These are phyloP conservation scores for Tricholoma bakamatsutake DNA, from an alignment of 768 basidiomycete genomes.

Conservation along the genomic window DNA sequence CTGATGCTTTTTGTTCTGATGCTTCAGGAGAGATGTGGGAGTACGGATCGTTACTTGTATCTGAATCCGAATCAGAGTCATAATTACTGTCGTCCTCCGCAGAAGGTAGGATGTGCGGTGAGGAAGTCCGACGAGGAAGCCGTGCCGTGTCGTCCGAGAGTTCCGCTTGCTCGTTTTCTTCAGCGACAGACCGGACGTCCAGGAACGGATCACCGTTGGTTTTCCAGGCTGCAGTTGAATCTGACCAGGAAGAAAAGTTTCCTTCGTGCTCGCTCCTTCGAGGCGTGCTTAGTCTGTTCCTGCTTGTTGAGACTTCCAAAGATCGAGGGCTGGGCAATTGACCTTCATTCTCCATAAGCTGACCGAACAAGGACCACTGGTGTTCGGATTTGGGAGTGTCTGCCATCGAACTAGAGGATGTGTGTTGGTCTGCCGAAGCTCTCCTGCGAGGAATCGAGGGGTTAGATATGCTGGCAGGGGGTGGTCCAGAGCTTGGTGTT, in stretches of 20 bases:
- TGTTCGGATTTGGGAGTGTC: conserved; percentile 16
- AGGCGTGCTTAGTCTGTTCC: conserved; percentile 2
- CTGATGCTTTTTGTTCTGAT: conserved; percentile 8
- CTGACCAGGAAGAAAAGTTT: neutral
- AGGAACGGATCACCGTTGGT: conserved; percentile 11
- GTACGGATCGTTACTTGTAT: conserved; percentile 7
- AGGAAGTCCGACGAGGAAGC: neutral
- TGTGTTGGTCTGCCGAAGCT: conserved; percentile 8
- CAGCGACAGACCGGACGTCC: conserved; percentile 4
- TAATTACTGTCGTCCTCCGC: conserved; percentile 1
- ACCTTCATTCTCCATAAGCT: conserved; percentile 65
- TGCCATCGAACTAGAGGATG: conserved; percentile 10
- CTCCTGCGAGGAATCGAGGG: conserved; percentile 11
- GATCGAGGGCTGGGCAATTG: conserved; percentile 24
- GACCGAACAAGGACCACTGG: conserved; percentile 67
- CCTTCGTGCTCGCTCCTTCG: neutral
- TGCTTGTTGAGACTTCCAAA: conserved; percentile 6
- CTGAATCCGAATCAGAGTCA: conserved; percentile 19
- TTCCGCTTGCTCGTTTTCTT: neutral
- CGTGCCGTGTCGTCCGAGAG: neutral
- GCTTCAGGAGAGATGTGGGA: conserved; percentile 4
- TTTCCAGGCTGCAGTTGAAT: neutral
- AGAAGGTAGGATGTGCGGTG: neutral
- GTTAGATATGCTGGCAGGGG: conserved; percentile 15
- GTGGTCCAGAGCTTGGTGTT: conserved; percentile 12